Conservation (phyloP, 306 rosid species). For the Ceratonia siliqua region DNA sequence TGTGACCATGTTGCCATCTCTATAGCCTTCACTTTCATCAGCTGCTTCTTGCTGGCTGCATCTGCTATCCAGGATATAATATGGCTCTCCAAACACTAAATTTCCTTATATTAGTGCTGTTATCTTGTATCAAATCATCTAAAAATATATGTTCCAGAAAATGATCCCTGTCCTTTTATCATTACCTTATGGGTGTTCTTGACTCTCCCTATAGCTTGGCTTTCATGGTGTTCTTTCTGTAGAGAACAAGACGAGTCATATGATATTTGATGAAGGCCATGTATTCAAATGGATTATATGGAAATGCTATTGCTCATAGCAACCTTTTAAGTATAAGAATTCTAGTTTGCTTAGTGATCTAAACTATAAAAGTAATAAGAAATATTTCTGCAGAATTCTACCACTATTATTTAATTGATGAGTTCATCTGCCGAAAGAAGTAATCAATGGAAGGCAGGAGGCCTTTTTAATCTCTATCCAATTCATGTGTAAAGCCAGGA, state of each 20-base stretch:
- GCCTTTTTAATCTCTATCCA: background rate
- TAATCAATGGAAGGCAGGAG: background rate
- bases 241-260: background rate
- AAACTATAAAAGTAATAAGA: too few species aligned
- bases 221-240: slow-evolving; percentile 22
- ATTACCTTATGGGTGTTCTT: background rate
- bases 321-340: too few species aligned
- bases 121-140: slow-evolving; percentile 24
- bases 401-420: background rate
- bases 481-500: background rate
- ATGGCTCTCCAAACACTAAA: slow-evolving; percentile 80
- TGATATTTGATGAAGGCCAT: background rate
- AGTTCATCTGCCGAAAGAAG: background rate
- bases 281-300: too few species aligned
- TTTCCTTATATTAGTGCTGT: background rate
- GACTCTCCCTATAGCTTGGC: background rate
- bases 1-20: slow-evolving; percentile 90
- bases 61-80: slow-evolving; percentile 71
- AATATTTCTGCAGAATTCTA: background rate
- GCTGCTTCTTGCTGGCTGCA: slow-evolving; percentile 64
- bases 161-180: slow-evolving; percentile 2
- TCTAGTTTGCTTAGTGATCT: too few species aligned
- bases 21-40: slow-evolving; percentile 78
- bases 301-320: too few species aligned
- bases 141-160: slow-evolving; percentile 1